phyloP scores from a whole-genome alignment of 768 basidiomycete species.

The Lactarius akahatsu region DNA sequence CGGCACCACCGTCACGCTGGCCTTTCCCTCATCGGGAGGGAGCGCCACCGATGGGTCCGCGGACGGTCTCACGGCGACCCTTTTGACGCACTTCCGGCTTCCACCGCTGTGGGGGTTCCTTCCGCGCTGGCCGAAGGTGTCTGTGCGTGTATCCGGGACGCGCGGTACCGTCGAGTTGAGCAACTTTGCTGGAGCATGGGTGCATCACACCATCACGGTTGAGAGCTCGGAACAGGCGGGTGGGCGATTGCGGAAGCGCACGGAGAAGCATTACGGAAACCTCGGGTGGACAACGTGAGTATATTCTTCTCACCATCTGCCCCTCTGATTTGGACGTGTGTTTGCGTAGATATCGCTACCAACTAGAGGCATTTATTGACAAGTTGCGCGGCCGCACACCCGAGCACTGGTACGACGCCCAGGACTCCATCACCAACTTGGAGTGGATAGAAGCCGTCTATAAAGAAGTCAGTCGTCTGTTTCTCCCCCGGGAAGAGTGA shows the following conservation, averaged over 20 bases:
- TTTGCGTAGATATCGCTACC: slow-evolving; percentile 48
- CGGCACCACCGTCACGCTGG: slow-evolving; percentile 32
- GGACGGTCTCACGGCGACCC: slow-evolving; percentile 22
- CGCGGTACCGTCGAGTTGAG: slow-evolving; percentile 41
- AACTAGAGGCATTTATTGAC: slow-evolving; percentile 58
- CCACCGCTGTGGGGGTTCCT: slow-evolving; percentile 31
- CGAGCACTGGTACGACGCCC: slow-evolving; percentile 40
- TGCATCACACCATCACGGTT: slow-evolving; percentile 48
- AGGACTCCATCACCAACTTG: slow-evolving; percentile 25
- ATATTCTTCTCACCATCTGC: background rate
- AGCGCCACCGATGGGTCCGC: background rate
- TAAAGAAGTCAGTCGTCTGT: slow-evolving; percentile 20
- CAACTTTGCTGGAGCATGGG: slow-evolving; percentile 44
- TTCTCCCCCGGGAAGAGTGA: background rate
- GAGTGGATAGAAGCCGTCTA: slow-evolving; percentile 27
- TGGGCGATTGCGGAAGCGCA: slow-evolving; percentile 33
- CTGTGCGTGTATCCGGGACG: slow-evolving; percentile 35
- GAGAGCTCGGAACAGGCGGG: slow-evolving; percentile 27
- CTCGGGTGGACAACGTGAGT: slow-evolving; percentile 47
- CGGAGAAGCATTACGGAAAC: slow-evolving; percentile 51
- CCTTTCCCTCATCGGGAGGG: slow-evolving; percentile 28
- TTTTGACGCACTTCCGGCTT: slow-evolving; percentile 18
- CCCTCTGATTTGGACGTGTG: background rate
- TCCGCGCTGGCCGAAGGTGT: slow-evolving; percentile 33
- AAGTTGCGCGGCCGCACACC: slow-evolving; percentile 44